Evolutionary conservation across 805 yeast genomes (phyloP), one percentile per base, ranked within the genome.

Genomic region (Kuraishia floccosa): DNA sequence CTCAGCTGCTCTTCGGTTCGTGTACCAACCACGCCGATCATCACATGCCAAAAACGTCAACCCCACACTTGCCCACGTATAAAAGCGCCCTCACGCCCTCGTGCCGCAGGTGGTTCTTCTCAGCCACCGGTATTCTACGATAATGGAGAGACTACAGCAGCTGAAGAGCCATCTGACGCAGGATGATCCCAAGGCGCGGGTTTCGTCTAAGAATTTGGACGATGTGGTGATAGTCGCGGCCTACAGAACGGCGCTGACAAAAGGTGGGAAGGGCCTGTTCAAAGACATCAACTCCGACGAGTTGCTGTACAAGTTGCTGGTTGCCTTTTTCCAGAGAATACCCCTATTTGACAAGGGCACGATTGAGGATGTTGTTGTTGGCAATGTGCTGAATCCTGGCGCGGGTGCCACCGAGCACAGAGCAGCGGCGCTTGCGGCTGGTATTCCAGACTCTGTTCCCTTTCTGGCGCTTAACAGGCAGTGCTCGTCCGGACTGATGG

Each of bases 391-490:
- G 49, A 85, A 87, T 60, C 70, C 73, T 29, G 95, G 94, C 30
- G 93, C 96, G 16, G 97, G 96, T 46, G 95, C 91, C 33, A 79
- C 80, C 34, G 96, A 87, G 58, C 94, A 84, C 58, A 68, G 97
- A 44, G 95, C 94, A 30, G 96, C 96, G 25, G 66, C 72, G 42
- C 68, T 89, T 35, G 91, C 87, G 14, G 93, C 96, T 8, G 97
- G 96, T 23, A 68, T 87, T 32, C 96, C 96, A 20, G 60, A 78
- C 52, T 56, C 76, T 2, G 67, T 78, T 10, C 87, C 94, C 7
- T 83, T 87, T 44, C 59, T 74, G 46, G 86, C 95, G 11, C 50
- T 89, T 40, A 89, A 89, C 65, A 76, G 97, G 58, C 96, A 87
- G 55, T 89, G 97, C 56, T 84, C 96, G 6, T 82, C 94, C 3